Percentiles rank a stretch among this genome's conserved stretches.
Conservation (phyloP, 129 eudicot genomes). For the Daucus carota region DNA sequence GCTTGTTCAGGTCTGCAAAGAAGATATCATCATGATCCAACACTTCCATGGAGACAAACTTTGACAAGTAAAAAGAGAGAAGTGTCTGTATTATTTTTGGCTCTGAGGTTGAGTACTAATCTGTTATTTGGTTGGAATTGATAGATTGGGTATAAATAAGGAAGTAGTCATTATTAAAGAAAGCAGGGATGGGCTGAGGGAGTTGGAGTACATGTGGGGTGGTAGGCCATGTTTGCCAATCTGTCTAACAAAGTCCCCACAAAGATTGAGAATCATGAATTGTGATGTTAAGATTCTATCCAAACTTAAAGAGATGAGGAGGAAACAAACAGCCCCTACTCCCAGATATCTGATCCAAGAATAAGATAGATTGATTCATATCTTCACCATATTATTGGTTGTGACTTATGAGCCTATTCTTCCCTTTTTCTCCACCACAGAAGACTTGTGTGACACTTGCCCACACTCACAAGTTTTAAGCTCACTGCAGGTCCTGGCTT, state of each 20-base stretch:
- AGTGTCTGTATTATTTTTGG: background rate
- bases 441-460: conserved; percentile 2
- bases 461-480: background rate
- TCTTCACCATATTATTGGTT: conserved; percentile 59
- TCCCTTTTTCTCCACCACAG: conserved; percentile 12
- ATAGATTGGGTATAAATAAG: conserved; percentile 27
- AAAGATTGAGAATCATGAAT: conserved; percentile 33
- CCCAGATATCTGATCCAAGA: conserved; percentile 54
- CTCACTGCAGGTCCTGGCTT: background rate
- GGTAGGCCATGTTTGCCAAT: conserved; percentile 39
- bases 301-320: conserved; percentile 36
- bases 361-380: conserved; percentile 9
- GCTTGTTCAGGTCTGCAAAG: conserved; percentile 77
- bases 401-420: conserved; percentile 17
- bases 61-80: background rate
- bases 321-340: conserved; percentile 40
- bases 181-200: conserved; percentile 12
- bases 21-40: conserved; percentile 79
- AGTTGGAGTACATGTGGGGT: conserved; percentile 46
- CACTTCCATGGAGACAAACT: conserved; percentile 39
- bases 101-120: background rate
- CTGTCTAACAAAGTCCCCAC: conserved; percentile 28
- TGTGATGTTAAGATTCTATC: conserved; percentile 51
- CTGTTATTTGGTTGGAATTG: conserved; percentile 12
- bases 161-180: conserved; percentile 13